Evolutionary conservation across 148 eudicot species (phyloP).

Genomic region (Rhododendron kiyosumense): DNA sequence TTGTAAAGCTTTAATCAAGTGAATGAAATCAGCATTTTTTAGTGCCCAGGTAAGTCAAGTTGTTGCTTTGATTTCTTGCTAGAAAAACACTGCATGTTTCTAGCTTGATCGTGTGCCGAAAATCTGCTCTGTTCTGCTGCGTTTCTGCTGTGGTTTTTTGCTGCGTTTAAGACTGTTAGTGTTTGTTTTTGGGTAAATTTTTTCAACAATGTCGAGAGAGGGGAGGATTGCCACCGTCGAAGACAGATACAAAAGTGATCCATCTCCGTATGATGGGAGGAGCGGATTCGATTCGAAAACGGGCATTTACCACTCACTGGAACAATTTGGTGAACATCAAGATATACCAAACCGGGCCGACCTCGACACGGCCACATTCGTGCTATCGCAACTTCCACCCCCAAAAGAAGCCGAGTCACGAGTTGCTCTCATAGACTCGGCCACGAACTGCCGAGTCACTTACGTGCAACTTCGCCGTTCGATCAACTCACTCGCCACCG

Average conservation of each 20-base stretch:
- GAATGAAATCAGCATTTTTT: too few relatives aligned
- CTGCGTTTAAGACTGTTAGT: too few relatives aligned
- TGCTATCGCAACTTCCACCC: conserved; percentile 38
- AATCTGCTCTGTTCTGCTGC: too few relatives aligned
- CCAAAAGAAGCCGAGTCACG: conserved; percentile 27
- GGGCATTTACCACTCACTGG: conserved; percentile 37
- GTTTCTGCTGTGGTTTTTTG: too few relatives aligned
- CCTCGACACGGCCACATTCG: conserved; percentile 39
- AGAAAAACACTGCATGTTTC: too few relatives aligned
- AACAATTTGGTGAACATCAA: conserved; percentile 18
- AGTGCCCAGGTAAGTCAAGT: too few relatives aligned
- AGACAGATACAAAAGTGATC: not conserved
- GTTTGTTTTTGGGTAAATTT: not conserved
- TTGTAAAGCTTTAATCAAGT: too few relatives aligned
- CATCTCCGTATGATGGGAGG: not conserved
- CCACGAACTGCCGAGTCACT: conserved; percentile 26
- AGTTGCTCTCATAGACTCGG: conserved; percentile 44
- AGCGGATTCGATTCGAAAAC: conserved; percentile 36
- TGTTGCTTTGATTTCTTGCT: too few relatives aligned
- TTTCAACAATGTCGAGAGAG: conserved; percentile 8
- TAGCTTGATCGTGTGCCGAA: too few relatives aligned
- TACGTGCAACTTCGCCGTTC: conserved; percentile 32
- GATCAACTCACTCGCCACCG: conserved; percentile 30
- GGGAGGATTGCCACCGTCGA: conserved; percentile 3
- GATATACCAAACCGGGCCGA: conserved; percentile 27